phyloP scores from a whole-genome alignment of 1,284 basidiomycete genomes.

The Violaceomyces palustris region DNA sequence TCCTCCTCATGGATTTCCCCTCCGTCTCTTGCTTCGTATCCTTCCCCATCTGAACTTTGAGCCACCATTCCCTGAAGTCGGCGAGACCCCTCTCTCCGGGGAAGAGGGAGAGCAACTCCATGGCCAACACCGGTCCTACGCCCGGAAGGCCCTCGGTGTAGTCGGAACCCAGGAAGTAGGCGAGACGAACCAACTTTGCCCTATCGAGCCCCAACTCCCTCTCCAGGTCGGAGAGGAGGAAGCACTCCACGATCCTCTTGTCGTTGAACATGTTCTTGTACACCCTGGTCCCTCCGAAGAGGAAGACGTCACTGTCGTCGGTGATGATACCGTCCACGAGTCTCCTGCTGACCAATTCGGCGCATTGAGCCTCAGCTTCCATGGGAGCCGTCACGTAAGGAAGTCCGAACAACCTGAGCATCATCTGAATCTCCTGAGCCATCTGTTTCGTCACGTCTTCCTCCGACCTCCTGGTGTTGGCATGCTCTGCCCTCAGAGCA shows the following conservation, averaged over 20 bases:
- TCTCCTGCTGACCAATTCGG: conserved; percentile 74
- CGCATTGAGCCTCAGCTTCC: conserved; percentile 98
- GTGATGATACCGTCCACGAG: conserved; percentile 97
- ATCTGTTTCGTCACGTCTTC: conserved; percentile 93
- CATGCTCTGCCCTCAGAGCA: conserved; percentile 73
- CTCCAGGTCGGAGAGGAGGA: conserved; percentile 74
- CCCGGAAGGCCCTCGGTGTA: conserved; percentile 95
- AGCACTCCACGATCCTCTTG: conserved; percentile 95
- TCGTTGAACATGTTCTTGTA: conserved; percentile 99
- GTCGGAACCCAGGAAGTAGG: conserved; percentile 91
- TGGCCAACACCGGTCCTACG: conserved; percentile 90
- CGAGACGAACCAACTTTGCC: conserved; percentile 78
- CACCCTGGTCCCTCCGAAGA: conserved; percentile 87
- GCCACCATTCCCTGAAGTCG: conserved; percentile 92
- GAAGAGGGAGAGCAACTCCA: conserved; percentile 61
- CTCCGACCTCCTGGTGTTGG: conserved; percentile 82
- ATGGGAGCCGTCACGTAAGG: conserved; percentile 97
- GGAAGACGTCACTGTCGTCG: conserved; percentile 97
- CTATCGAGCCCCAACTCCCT: conserved; percentile 84
- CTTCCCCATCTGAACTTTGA: conserved; percentile 81
- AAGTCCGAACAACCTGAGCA: conserved; percentile 85
- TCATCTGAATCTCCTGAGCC: conserved; percentile 83
- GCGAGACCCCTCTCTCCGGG: conserved; percentile 65
- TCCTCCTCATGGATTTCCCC: conserved; percentile 39
- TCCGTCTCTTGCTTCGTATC: conserved; percentile 67